A percentile compares a stretch with the other conserved stretches of the same genome.
Conservation (phyloP, 1,139 yeast species). For the Blastobotrys capitulatus region DNA sequence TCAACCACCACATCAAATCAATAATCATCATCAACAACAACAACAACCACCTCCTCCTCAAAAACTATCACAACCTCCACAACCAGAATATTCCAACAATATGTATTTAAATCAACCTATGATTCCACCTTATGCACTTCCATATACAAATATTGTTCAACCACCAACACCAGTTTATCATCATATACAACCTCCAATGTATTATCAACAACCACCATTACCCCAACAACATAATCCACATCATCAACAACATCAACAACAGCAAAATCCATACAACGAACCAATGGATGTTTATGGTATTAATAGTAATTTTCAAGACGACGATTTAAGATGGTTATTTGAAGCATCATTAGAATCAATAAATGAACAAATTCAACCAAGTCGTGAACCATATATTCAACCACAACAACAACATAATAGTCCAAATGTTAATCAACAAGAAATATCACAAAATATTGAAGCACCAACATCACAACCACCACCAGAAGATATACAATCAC, state of each 20-base stretch:
- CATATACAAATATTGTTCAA: no score
- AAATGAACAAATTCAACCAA: constrained; percentile 2
- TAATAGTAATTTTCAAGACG: constrained; percentile 15
- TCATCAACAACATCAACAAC: constrained; percentile 1
- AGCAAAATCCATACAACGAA: background rate
- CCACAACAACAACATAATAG: background rate
- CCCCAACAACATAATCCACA: constrained; percentile 5
- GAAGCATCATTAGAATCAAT: constrained; percentile 9
- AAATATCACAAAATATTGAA: no score
- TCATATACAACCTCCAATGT: background rate
- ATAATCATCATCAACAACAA: background rate
- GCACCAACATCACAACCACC: background rate
- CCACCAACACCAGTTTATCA: constrained; percentile 2
- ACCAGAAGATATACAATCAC: constrained; percentile 11
- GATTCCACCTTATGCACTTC: no score
- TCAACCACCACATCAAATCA: background rate
- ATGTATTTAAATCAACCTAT: no score
- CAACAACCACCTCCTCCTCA: background rate
- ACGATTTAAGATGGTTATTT: constrained; percentile 25
- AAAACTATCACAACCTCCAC: no score
- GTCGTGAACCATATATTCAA: background rate
- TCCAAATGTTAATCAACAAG: background rate
- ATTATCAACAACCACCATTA: background rate
- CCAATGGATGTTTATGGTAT: constrained; percentile 8
- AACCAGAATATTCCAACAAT: no score